A percentile compares a stretch with the other conserved stretches of the same genome.
Conservation (phyloP, 371 early-diverging fungal genomes). For the Mortierella sp. region DNA sequence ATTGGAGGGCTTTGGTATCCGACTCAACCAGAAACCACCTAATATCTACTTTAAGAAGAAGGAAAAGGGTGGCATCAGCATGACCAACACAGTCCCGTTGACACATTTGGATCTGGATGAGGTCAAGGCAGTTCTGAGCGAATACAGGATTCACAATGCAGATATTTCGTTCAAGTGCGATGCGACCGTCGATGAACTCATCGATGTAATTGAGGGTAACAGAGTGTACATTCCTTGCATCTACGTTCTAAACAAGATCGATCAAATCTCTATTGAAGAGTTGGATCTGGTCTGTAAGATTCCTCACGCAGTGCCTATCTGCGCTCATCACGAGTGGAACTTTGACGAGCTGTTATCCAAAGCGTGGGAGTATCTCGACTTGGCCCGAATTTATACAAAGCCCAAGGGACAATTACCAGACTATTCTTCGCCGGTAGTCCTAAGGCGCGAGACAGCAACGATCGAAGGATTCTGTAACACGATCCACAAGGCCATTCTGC, state of each 20-base stretch:
- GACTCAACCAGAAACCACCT: conserved; percentile 96
- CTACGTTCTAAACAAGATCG: conserved; percentile 97
- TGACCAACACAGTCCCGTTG: conserved; percentile 88
- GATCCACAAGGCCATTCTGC: conserved; percentile 97
- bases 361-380: conserved; percentile 86
- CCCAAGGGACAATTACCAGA: conserved; percentile 99
- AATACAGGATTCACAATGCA: conserved; percentile 94
- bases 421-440: conserved; percentile 96
- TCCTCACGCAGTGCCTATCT: conserved; percentile 98
- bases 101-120: conserved; percentile 86
- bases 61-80: conserved; percentile 94
- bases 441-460: conserved; percentile 77
- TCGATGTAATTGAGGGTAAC: conserved; percentile 95
- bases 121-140: conserved; percentile 89
- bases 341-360: conserved; percentile 98
- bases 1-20: conserved; percentile 98
- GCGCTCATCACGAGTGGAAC: conserved; percentile 98
- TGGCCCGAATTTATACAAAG: conserved; percentile 92
- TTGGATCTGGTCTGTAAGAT: conserved; percentile 95
- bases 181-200: conserved; percentile 92
- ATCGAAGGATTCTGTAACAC: conserved; percentile 98
- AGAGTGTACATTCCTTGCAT: conserved; percentile 83
- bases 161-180: conserved; percentile 92
- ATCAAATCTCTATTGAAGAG: conserved; percentile 94
- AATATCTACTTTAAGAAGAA: conserved; percentile 95